A percentile compares a stretch with the other conserved stretches of the same genome.
Evolutionary conservation across 2,329 filamentous ascomycete species (phyloP).

Genomic region (Colletotrichum phormii): DNA sequence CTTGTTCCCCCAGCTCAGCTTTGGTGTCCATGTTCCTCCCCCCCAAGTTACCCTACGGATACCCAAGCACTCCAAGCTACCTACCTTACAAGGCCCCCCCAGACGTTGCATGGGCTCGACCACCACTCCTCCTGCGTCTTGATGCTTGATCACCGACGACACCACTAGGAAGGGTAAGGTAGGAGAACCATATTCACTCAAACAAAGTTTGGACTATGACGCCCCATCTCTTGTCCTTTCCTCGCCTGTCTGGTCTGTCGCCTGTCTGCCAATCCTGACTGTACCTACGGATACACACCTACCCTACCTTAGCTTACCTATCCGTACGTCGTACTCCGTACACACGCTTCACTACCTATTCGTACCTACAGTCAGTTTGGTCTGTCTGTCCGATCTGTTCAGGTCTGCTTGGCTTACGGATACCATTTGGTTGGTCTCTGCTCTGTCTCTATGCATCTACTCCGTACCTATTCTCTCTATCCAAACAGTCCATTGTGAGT

Average conservation of each 20-base stretch:
- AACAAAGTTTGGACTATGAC: conserved; percentile 40
- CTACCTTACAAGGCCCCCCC: neutral
- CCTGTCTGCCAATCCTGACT: neutral
- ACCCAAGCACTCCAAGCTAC: too few species aligned
- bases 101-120: conserved; percentile 28
- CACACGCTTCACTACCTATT: too few species aligned
- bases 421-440: neutral
- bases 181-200: conserved; percentile 3
- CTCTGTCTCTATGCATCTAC: neutral
- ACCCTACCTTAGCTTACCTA: too few species aligned
- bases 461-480: neutral
- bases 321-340: too few species aligned
- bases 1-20: neutral
- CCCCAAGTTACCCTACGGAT: neutral
- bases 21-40: neutral
- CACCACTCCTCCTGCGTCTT: conserved; percentile 19
- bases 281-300: too few species aligned
- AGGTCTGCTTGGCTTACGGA: too few species aligned
- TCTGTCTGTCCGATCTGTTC: neutral
- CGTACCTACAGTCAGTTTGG: too few species aligned
- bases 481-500: neutral
- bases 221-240: conserved; percentile 16
- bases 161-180: neutral
- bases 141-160: conserved; percentile 24
- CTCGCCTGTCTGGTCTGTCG: neutral